Evolutionary conservation across 2,329 filamentous ascomycete genomes (phyloP), one percentile per base, ranked within the genome.

Genomic region (Fusarium sp.): DNA sequence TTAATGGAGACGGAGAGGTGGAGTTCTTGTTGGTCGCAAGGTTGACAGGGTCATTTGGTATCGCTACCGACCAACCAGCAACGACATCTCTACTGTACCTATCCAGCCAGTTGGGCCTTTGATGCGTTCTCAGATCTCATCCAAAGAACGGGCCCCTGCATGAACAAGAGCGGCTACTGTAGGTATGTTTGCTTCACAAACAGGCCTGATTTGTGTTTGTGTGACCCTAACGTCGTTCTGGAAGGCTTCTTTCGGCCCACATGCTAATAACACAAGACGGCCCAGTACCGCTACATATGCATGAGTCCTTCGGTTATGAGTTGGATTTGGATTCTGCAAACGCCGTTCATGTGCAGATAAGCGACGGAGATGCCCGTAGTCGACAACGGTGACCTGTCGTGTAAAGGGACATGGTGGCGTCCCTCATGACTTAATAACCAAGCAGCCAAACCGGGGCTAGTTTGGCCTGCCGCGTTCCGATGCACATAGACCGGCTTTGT

Each of bases 331-430:
- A 68, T 53, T 54, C 52, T 47, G 53, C 50, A 56, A 69, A 67
- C 70, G 53, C 57, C 66, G 49, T 54, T 73, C 53, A 67, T 50
- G 43, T 75, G 75, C 69, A 77, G 75, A 76, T 77, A 77, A 77
- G 75, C 75, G 75, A 77, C 72, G 71, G 73, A 76, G 75, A 77
- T 77, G 73, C 61, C 74, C 72, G 72, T 32, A 42, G 47, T 50
- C 30, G 49, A 38, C 38, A 44, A 28, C 50, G 53, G 56, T 75
- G 64, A 69, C 56, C 56, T 65, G 66, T 67, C 58, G 57, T 71
- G 70, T 69, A 54, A 60, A 54, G 67, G 60, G 64, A 69, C 42
- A 60, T 42, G 46, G 67, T 75, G 71, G 68, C 71, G 68, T 62
- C 40, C 52, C 49, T 64, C 33, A 49, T 47, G 65, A 64, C 60